phyloP scores from a whole-genome alignment of 1,139 yeast species.

The Magnusiomyces ingens region DNA sequence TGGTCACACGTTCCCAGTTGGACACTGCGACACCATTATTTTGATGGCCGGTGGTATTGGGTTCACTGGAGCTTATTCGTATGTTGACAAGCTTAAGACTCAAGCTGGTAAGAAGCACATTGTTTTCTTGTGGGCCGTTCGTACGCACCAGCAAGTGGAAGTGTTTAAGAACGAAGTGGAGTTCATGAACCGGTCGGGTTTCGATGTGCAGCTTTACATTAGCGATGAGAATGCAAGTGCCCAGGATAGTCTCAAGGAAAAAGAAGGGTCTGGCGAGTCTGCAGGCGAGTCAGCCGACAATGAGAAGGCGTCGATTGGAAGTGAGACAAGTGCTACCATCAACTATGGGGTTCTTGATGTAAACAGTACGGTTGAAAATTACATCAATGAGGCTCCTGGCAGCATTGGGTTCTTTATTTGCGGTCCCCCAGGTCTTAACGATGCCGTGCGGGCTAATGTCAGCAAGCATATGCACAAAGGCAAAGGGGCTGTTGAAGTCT shows the following conservation, averaged over 20 bases:
- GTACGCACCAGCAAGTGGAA: constrained; percentile 38
- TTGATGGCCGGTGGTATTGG: constrained; percentile 64
- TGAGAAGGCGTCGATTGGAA: not conserved
- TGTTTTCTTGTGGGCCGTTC: constrained; percentile 47
- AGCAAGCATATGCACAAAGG: constrained; percentile 15
- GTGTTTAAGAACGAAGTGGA: constrained; percentile 50
- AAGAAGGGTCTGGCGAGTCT: not conserved
- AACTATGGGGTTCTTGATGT: no score
- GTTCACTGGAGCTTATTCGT: constrained; percentile 44
- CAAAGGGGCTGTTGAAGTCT: constrained; percentile 33
- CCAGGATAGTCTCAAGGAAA: not conserved
- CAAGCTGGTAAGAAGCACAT: constrained; percentile 28
- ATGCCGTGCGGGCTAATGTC: constrained; percentile 31
- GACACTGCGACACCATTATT: constrained; percentile 45
- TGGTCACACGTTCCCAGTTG: constrained; percentile 43
- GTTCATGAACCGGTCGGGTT: constrained; percentile 28
- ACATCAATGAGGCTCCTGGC: constrained; percentile 30
- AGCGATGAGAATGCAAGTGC: not conserved
- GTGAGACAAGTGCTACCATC: no score
- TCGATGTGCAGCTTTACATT: constrained; percentile 37
- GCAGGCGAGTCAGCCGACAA: not conserved
- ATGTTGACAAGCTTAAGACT: constrained; percentile 17
- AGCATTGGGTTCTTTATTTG: constrained; percentile 25
- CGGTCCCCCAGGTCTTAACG: constrained; percentile 39
- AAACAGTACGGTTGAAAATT: no score